Evolutionary conservation across 2,329 filamentous ascomycete genomes (phyloP).

Genomic region (Blumeria hordei): DNA sequence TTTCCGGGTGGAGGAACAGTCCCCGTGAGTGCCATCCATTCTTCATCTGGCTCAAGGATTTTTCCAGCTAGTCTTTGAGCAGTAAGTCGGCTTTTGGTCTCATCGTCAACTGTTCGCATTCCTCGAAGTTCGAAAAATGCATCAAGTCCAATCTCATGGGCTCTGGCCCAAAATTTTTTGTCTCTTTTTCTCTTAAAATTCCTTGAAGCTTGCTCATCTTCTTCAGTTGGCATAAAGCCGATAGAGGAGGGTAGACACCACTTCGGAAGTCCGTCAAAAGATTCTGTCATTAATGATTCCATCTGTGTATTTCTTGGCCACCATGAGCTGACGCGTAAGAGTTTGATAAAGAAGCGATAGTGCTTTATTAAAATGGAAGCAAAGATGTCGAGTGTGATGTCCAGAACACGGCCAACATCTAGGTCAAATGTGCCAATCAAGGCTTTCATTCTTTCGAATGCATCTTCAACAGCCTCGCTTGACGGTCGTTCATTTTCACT

Average conservation of each 20-base stretch:
- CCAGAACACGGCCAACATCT: slow-evolving; percentile 80
- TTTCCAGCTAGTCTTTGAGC: slow-evolving; percentile 19
- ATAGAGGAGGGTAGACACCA: slow-evolving; percentile 61
- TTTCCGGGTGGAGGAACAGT: slow-evolving; percentile 72
- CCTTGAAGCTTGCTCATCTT: slow-evolving; percentile 37
- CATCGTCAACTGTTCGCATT: slow-evolving; percentile 35
- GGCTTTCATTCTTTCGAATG: slow-evolving; percentile 79
- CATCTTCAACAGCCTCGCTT: slow-evolving; percentile 54
- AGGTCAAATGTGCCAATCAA: slow-evolving; percentile 93
- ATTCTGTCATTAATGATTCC: slow-evolving; percentile 16
- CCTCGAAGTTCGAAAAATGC: slow-evolving; percentile 81
- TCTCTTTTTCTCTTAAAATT: slow-evolving; percentile 42
- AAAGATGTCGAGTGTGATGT: slow-evolving; percentile 87
- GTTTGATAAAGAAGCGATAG: slow-evolving; percentile 81
- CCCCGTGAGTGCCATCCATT: slow-evolving; percentile 62
- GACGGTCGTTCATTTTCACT: slow-evolving; percentile 53
- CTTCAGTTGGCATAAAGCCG: slow-evolving; percentile 37
- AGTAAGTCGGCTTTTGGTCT: slow-evolving; percentile 23
- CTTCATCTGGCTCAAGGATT: slow-evolving; percentile 27
- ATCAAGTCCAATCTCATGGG: slow-evolving; percentile 49
- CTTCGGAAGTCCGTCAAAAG: slow-evolving; percentile 43
- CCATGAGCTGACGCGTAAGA: slow-evolving; percentile 82
- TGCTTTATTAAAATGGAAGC: slow-evolving; percentile 84
- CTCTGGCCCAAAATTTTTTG: slow-evolving; percentile 53
- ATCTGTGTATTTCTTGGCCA: slow-evolving; percentile 50